Conservation (phyloP, 2,329 filamentous ascomycete genomes). For the Calonectria naviculata region DNA sequence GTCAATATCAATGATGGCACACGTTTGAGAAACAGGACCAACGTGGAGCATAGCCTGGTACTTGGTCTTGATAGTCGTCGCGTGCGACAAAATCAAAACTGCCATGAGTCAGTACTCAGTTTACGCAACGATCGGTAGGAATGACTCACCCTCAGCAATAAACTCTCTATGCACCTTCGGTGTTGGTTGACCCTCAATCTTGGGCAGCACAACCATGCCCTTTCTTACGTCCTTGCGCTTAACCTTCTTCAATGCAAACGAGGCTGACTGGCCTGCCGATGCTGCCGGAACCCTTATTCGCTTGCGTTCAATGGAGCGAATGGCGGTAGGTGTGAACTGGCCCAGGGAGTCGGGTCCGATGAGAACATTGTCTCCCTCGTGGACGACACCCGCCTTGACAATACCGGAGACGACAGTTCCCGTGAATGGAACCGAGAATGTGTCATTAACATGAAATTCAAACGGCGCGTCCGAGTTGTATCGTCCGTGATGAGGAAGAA, state of each 20-base stretch:
- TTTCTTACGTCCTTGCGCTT: conserved; percentile 94
- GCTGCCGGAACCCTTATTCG: conserved; percentile 88
- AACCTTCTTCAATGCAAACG: conserved; percentile 89
- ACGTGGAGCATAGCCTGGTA: conserved; percentile 99
- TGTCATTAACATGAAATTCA: conserved; percentile 97
- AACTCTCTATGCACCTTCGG: conserved; percentile 82
- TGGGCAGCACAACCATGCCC: conserved; percentile 96
- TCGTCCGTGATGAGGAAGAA: conserved; percentile 92
- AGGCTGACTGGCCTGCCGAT: conserved; percentile 91
- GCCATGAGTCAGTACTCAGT: conserved; percentile 17
- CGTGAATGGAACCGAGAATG: conserved; percentile 96
- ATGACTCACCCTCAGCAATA: conserved; percentile 74
- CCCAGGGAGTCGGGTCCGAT: conserved; percentile 92
- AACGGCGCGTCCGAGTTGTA: conserved; percentile 91
- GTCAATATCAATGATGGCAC: conserved; percentile 97
- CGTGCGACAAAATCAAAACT: conserved; percentile 95
- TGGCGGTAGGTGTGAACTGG: conserved; percentile 86
- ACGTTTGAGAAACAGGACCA: conserved; percentile 93
- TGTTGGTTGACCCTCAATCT: conserved; percentile 75
- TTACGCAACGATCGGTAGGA: neutral
- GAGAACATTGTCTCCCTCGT: conserved; percentile 89
- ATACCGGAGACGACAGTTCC: conserved; percentile 97
- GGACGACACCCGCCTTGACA: conserved; percentile 87
- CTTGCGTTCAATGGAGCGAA: conserved; percentile 95
- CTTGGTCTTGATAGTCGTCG: conserved; percentile 95